Evolutionary conservation across 2,329 filamentous ascomycete species (phyloP).

Genomic region (Colletotrichum ledebouriae): DNA sequence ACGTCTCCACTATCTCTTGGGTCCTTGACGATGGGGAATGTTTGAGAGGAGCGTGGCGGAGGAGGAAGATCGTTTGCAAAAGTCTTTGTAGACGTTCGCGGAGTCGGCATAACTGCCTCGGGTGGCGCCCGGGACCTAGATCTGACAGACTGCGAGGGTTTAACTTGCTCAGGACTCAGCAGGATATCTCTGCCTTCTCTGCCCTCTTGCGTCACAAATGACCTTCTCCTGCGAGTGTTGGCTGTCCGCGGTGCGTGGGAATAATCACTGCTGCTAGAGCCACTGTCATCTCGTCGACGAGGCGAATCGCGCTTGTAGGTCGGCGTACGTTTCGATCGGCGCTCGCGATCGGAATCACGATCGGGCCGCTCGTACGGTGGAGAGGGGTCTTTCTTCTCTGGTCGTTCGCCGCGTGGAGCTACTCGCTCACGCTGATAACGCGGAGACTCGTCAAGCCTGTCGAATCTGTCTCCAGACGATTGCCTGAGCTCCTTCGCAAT

Average conservation of each 20-base stretch:
- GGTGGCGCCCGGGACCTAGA: constrained; percentile 52
- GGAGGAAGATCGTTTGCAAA: constrained; percentile 38
- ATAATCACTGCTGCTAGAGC: constrained; percentile 57
- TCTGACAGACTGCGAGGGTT: constrained; percentile 42
- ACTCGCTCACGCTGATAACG: constrained; percentile 43
- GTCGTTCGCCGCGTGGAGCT: constrained; percentile 37
- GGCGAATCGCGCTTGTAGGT: constrained; percentile 47
- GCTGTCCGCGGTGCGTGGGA: constrained; percentile 48
- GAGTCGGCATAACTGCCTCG: constrained; percentile 50
- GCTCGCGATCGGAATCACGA: neutral
- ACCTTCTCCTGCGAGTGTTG: constrained; percentile 51
- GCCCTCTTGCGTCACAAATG: constrained; percentile 54
- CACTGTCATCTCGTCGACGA: constrained; percentile 51
- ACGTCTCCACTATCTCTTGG: constrained; percentile 30
- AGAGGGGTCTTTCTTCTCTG: constrained; percentile 50
- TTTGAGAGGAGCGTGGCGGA: constrained; percentile 48
- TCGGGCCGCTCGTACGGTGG: constrained; percentile 45
- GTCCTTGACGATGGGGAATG: constrained; percentile 47
- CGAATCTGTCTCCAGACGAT: constrained; percentile 51
- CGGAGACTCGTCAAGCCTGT: constrained; percentile 48
- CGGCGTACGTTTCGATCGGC: constrained; percentile 46
- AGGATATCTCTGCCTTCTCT: constrained; percentile 39
- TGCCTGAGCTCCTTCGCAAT: constrained; percentile 47
- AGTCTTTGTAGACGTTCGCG: constrained; percentile 43
- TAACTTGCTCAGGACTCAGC: constrained; percentile 45